A percentile compares a stretch with the other conserved stretches of the same genome.
Conservation (phyloP, 108 stramenopile species). For the Epipyxis sp. region DNA sequence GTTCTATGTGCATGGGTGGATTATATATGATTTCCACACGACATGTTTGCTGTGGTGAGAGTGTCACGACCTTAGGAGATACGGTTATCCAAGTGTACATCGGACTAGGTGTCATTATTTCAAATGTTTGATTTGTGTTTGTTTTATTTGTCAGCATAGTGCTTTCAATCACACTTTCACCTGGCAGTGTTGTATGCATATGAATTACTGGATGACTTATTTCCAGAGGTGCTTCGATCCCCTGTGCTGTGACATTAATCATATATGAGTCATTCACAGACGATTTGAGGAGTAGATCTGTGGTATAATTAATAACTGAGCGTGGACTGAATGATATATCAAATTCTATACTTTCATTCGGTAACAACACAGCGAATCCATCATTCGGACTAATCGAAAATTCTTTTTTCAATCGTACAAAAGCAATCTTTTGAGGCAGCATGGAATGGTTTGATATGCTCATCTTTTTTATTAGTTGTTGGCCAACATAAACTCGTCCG, state of each 20-base stretch:
- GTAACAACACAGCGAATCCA: constrained; percentile 54
- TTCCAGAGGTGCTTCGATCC: constrained; percentile 52
- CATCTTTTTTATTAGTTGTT: constrained; percentile 29
- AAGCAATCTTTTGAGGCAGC: constrained; percentile 58
- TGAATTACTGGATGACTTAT: constrained; percentile 45
- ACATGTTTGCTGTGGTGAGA: neutral
- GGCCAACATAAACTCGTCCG: constrained; percentile 49
- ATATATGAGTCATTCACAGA: constrained; percentile 37
- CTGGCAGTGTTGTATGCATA: constrained; percentile 28
- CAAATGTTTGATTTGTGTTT: neutral
- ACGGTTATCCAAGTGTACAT: neutral
- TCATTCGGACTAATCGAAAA: constrained; percentile 52
- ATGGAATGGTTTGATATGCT: constrained; percentile 38
- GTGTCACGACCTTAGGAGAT: neutral
- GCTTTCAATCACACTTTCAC: neutral
- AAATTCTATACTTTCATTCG: constrained; percentile 35
- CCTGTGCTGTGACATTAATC: constrained; percentile 33
- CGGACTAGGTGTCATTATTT: neutral
- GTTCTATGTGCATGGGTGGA: neutral
- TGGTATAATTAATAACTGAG: constrained; percentile 38
- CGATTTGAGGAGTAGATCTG: constrained; percentile 36
- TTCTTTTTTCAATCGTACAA: constrained; percentile 47
- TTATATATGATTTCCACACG: constrained; percentile 14
- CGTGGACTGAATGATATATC: constrained; percentile 44
- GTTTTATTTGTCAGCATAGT: constrained; percentile 15